These are phyloP conservation scores for Candida sanyaensis DNA, from an alignment of 1,139 yeast genomes.

Conservation along the genomic window DNA sequence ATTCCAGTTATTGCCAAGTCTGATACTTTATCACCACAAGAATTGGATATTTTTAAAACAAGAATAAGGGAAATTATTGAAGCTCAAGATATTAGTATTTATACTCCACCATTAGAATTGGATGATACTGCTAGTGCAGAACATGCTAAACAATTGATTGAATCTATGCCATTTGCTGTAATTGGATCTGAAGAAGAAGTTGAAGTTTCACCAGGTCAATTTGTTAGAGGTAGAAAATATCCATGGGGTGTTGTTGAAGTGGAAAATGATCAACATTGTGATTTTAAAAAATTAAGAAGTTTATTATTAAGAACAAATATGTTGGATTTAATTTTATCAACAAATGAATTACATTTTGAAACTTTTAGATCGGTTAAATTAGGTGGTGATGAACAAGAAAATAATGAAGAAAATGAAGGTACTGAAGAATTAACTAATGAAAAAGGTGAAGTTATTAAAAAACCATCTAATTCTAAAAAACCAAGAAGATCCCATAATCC, in stretches of 20 bases:
- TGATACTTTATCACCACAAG: constrained; percentile 85
- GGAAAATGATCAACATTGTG: constrained; percentile 94
- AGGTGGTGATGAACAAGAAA: constrained; percentile 56
- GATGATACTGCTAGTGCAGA: constrained; percentile 78
- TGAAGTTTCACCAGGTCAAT: constrained; percentile 72
- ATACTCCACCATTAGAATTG: constrained; percentile 80
- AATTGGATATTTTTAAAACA: constrained; percentile 77
- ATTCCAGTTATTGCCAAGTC: constrained; percentile 96
- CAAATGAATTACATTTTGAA: constrained; percentile 93
- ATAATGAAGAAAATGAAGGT: constrained; percentile 25
- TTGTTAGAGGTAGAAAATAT: constrained; percentile 88
- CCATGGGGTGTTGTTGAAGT: constrained; percentile 99
- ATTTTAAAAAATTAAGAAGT: constrained; percentile 88
- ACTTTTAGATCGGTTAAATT: constrained; percentile 81
- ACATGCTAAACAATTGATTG: constrained; percentile 80
- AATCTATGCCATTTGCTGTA: constrained; percentile 91
- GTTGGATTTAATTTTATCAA: constrained; percentile 83
- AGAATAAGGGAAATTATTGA: constrained; percentile 89
- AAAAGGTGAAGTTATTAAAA: constrained; percentile 36
- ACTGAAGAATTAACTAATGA: constrained; percentile 32
- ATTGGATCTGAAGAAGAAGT: constrained; percentile 90
- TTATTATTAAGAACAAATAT: constrained; percentile 87
- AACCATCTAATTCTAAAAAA: constrained; percentile 38
- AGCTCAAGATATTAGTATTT: constrained; percentile 88
- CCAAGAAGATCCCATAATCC: constrained; percentile 73